These are phyloP conservation scores for Mortierella sp. DNA, from an alignment of 371 early-diverging fungal genomes.

Conservation along the genomic window DNA sequence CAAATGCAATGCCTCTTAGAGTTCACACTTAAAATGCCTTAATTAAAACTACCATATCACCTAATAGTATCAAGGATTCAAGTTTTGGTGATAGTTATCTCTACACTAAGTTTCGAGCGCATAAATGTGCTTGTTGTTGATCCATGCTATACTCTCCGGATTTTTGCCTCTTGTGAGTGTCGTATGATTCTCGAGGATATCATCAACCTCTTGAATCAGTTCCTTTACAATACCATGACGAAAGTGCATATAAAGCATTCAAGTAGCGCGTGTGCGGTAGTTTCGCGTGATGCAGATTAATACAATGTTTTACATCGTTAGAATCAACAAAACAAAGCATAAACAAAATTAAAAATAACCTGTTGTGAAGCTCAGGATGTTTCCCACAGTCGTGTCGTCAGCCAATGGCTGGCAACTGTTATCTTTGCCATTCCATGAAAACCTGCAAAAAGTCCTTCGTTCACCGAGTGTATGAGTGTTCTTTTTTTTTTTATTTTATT, in stretches of 20 bases:
- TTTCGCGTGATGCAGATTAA: neutral
- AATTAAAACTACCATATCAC: neutral
- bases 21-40: neutral
- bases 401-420: slow-evolving; percentile 60
- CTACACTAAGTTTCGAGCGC: neutral
- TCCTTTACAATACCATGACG: neutral
- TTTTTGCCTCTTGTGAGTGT: neutral
- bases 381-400: slow-evolving; percentile 66
- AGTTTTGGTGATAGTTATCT: neutral
- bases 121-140: neutral
- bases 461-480: neutral
- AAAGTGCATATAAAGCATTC: neutral
- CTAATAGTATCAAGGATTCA: neutral
- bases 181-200: neutral
- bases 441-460: slow-evolving; percentile 66
- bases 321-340: neutral
- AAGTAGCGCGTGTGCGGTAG: neutral
- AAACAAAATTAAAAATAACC: neutral
- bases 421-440: slow-evolving; percentile 65
- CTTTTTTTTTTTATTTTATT: no score
- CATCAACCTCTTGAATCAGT: neutral
- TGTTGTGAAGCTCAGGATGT: slow-evolving; percentile 71
- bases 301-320: no score
- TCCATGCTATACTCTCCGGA: neutral
- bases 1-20: no score